Evolutionary conservation across 2,329 filamentous ascomycete genomes (phyloP).

Genomic region (Colletotrichum sp.): DNA sequence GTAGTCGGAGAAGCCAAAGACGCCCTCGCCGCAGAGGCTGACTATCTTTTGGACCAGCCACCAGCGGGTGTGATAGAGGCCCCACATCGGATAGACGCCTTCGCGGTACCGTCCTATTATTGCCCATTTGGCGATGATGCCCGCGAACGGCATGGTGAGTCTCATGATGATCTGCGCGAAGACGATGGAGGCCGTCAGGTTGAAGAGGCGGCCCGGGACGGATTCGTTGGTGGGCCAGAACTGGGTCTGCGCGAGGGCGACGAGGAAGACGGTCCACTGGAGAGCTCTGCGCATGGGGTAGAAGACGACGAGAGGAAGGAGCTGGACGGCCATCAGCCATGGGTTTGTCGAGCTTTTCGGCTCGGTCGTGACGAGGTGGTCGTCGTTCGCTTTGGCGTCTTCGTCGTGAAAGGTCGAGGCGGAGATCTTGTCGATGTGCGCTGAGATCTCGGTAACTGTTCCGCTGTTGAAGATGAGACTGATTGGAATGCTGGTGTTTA

Average conservation of each 20-base stretch:
- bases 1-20: slow-evolving; percentile 45
- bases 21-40: slow-evolving; percentile 50
- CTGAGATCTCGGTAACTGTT: slow-evolving; percentile 44
- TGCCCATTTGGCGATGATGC: slow-evolving; percentile 59
- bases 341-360: slow-evolving; percentile 55
- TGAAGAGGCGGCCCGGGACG: slow-evolving; percentile 50
- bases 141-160: slow-evolving; percentile 46
- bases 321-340: slow-evolving; percentile 52
- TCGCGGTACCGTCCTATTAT: slow-evolving; percentile 57
- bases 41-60: slow-evolving; percentile 62
- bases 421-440: slow-evolving; percentile 35
- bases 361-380: slow-evolving; percentile 33
- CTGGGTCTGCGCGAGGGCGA: slow-evolving; percentile 46
- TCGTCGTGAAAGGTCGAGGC: slow-evolving; percentile 5
- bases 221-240: slow-evolving; percentile 41
- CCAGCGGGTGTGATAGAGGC: slow-evolving; percentile 61
- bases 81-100: slow-evolving; percentile 65
- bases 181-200: slow-evolving; percentile 49
- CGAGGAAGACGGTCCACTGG: slow-evolving; percentile 58
- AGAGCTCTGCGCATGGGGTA: slow-evolving; percentile 56
- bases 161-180: slow-evolving; percentile 44
- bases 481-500: slow-evolving; percentile 53
- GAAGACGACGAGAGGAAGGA: slow-evolving; percentile 52
- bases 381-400: not conserved
- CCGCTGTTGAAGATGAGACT: slow-evolving; percentile 55